Percentiles rank a stretch among this genome's conserved stretches.
Conservation (phyloP, 176 grass and related monocot species). For the Elymus sibiricus region DNA sequence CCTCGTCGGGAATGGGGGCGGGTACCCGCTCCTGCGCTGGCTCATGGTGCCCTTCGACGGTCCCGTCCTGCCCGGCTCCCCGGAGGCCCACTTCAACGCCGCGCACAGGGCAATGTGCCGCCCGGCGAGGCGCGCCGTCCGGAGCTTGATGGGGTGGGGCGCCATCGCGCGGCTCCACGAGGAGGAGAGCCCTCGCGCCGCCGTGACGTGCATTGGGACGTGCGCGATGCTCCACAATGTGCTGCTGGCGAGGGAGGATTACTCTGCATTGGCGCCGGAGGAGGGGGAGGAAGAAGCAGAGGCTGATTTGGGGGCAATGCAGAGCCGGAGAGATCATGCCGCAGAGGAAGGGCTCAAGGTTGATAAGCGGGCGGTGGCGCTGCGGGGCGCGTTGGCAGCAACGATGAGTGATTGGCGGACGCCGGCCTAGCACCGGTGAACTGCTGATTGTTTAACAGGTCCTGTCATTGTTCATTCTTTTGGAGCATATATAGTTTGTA, state of each 20-base stretch:
- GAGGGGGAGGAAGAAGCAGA: neutral
- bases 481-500: slow-evolving; percentile 19
- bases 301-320: neutral
- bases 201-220: slow-evolving; percentile 62
- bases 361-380: slow-evolving; percentile 37
- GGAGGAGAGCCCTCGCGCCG: slow-evolving; percentile 51
- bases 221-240: slow-evolving; percentile 88
- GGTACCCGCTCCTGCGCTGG: slow-evolving; percentile 69
- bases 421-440: slow-evolving; percentile 14
- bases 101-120: slow-evolving; percentile 49
- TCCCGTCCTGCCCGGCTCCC: slow-evolving; percentile 9
- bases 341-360: slow-evolving; percentile 23
- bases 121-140: slow-evolving; percentile 36
- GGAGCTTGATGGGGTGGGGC: slow-evolving; percentile 73
- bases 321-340: neutral
- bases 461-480: slow-evolving; percentile 37
- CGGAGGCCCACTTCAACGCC: slow-evolving; percentile 52
- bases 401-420: slow-evolving; percentile 1
- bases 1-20: slow-evolving; percentile 41
- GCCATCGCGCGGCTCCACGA: slow-evolving; percentile 45
- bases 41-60: slow-evolving; percentile 61
- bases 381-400: slow-evolving; percentile 39
- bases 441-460: slow-evolving; percentile 31
- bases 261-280: slow-evolving; percentile 54
- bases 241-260: slow-evolving; percentile 69